Evolutionary conservation across 768 basidiomycete species (phyloP).

Genomic region (Pisolithus marmoratus): DNA sequence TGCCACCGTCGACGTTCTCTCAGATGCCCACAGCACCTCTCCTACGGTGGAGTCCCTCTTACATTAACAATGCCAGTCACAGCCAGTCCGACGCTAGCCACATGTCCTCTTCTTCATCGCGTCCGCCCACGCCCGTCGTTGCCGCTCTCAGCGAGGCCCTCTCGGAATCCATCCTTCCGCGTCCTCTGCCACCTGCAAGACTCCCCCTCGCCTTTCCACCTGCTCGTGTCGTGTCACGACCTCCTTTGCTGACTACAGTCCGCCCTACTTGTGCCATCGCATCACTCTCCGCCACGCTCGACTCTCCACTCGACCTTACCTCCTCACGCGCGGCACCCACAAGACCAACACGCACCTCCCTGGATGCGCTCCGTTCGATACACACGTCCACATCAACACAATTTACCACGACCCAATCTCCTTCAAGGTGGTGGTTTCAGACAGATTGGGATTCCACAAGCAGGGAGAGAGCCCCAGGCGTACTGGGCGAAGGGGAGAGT

Average conservation of each 20-base stretch:
- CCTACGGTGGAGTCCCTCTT: constrained; percentile 8
- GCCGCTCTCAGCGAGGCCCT: constrained; percentile 42
- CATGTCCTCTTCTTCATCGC: neutral
- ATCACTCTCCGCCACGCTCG: constrained; percentile 41
- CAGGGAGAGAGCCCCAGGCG: constrained; percentile 38
- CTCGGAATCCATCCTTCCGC: constrained; percentile 33
- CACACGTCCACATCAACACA: constrained; percentile 24
- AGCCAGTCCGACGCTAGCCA: neutral
- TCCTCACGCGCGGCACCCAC: constrained; percentile 15
- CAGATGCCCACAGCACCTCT: constrained; percentile 10
- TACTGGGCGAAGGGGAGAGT: constrained; percentile 51
- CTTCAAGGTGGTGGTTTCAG: constrained; percentile 47
- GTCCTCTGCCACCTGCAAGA: constrained; percentile 39
- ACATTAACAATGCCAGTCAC: constrained; percentile 2
- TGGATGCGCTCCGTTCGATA: constrained; percentile 52
- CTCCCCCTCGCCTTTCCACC: constrained; percentile 33
- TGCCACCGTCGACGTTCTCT: constrained; percentile 6
- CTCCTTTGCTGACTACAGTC: constrained; percentile 49
- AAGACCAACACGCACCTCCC: constrained; percentile 40
- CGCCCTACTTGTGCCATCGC: constrained; percentile 60
- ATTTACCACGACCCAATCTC: constrained; percentile 17
- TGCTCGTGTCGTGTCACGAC: constrained; percentile 34
- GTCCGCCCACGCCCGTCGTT: constrained; percentile 36
- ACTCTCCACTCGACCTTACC: constrained; percentile 5
- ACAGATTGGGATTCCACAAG: constrained; percentile 28